These are phyloP conservation scores for Tylopilus intermedius DNA, from an alignment of 768 basidiomycete species.

Conservation along the genomic window DNA sequence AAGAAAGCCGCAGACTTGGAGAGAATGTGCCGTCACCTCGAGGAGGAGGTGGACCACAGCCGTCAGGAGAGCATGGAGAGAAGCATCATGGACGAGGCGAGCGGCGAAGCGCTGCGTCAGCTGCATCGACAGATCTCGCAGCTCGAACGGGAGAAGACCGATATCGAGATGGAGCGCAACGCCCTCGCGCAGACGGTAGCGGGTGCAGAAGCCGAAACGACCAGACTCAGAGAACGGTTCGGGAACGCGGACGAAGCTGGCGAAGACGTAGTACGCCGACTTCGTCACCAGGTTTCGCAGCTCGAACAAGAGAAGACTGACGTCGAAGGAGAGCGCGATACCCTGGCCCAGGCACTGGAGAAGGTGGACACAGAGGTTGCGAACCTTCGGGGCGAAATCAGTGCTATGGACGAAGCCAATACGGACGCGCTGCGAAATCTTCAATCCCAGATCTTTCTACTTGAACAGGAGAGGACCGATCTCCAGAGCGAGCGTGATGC, in stretches of 20 bases:
- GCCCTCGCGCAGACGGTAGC: conserved; percentile 21
- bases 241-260: conserved; percentile 70
- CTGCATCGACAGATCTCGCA: conserved; percentile 75
- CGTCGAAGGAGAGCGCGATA: conserved; percentile 41
- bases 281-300: conserved; percentile 71
- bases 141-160: conserved; percentile 63
- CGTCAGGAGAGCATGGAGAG: conserved; percentile 76
- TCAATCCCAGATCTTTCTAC: conserved; percentile 65
- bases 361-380: not conserved
- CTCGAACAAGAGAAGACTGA: conserved; percentile 61
- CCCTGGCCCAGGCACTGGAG: conserved; percentile 20
- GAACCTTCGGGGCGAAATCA: not conserved
- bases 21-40: conserved; percentile 55
- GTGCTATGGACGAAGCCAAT: conserved; percentile 53
- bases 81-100: conserved; percentile 81
- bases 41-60: conserved; percentile 85
- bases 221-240: conserved; percentile 57
- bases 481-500: conserved; percentile 26
- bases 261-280: conserved; percentile 63
- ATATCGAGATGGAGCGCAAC: conserved; percentile 44
- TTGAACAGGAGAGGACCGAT: conserved; percentile 59
- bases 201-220: conserved; percentile 59
- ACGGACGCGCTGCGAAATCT: conserved; percentile 69
- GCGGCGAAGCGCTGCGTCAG: conserved; percentile 70
- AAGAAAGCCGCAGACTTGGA: conserved; percentile 76